Conservation (phyloP, 306 rosid species). For the Sicyos edulis region DNA sequence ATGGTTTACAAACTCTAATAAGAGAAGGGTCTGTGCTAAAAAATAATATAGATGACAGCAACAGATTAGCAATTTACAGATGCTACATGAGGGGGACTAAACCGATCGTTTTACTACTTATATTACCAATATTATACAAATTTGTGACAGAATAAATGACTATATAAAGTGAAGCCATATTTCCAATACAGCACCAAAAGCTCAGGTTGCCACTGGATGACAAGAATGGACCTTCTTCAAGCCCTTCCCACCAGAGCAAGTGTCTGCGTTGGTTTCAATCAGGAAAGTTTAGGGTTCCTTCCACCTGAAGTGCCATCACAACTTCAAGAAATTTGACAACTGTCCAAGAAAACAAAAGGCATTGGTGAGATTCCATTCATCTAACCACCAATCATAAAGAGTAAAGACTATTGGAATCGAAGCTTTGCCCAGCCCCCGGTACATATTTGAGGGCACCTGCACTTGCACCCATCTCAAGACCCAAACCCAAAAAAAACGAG, state of each 20-base stretch:
- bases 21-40: not conserved
- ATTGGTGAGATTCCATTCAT: not conserved
- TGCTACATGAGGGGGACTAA: slow-evolving; percentile 9
- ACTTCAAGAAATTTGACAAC: slow-evolving; percentile 3
- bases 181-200: slow-evolving; percentile 4
- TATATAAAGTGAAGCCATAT: not conserved
- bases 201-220: slow-evolving; percentile 9
- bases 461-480: too few relatives aligned
- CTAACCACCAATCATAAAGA: not conserved
- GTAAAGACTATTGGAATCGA: too few relatives aligned
- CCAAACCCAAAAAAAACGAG: too few relatives aligned
- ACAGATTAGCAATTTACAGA: slow-evolving; percentile 13
- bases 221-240: slow-evolving; percentile 4
- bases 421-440: too few relatives aligned
- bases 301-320: not conserved
- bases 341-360: not conserved
- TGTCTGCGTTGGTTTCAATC: not conserved
- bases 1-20: slow-evolving; percentile 17
- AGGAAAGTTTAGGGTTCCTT: not conserved
- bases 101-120: not conserved
- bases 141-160: slow-evolving; percentile 9
- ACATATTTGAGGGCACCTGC: too few relatives aligned
- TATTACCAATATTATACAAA: slow-evolving; percentile 15
- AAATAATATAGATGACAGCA: slow-evolving; percentile 4
- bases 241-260: too few relatives aligned